Evolutionary conservation across 2,329 filamentous ascomycete genomes (phyloP).

Genomic region (Epichloe scottii): DNA sequence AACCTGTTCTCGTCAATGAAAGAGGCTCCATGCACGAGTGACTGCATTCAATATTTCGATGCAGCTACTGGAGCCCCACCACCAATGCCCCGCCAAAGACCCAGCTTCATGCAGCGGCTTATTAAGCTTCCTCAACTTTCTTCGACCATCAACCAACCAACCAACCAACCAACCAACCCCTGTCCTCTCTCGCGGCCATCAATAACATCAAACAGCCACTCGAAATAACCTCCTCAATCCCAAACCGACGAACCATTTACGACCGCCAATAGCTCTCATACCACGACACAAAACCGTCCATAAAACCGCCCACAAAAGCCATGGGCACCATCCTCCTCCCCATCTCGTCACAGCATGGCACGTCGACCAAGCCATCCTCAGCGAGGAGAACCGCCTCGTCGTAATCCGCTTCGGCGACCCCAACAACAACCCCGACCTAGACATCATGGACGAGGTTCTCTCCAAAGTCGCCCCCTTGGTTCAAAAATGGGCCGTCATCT

Average conservation of each 20-base stretch:
- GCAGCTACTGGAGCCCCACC: background rate
- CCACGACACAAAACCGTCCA: background rate
- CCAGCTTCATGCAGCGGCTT: background rate
- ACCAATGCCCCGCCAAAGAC: background rate
- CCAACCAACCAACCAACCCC: no score
- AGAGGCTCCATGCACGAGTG: background rate
- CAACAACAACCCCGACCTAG: constrained; percentile 57
- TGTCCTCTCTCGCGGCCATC: no score
- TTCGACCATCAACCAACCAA: no score
- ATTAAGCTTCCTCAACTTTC: background rate
- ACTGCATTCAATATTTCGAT: background rate
- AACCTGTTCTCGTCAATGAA: no score
- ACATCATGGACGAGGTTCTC: constrained; percentile 81
- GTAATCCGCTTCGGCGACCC: constrained; percentile 75
- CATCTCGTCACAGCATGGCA: constrained; percentile 92
- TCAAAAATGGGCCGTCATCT: constrained; percentile 87
- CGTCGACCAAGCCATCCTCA: constrained; percentile 85
- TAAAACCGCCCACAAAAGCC: background rate
- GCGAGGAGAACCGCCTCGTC: constrained; percentile 83
- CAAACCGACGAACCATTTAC: no score
- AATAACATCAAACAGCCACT: no score
- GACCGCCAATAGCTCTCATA: background rate
- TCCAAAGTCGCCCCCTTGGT: constrained; percentile 88
- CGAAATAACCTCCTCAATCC: no score
- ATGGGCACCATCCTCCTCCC: constrained; percentile 79